These are phyloP conservation scores for Calonectria multiphialidica DNA, from an alignment of 2,329 filamentous ascomycete genomes.

Conservation along the genomic window DNA sequence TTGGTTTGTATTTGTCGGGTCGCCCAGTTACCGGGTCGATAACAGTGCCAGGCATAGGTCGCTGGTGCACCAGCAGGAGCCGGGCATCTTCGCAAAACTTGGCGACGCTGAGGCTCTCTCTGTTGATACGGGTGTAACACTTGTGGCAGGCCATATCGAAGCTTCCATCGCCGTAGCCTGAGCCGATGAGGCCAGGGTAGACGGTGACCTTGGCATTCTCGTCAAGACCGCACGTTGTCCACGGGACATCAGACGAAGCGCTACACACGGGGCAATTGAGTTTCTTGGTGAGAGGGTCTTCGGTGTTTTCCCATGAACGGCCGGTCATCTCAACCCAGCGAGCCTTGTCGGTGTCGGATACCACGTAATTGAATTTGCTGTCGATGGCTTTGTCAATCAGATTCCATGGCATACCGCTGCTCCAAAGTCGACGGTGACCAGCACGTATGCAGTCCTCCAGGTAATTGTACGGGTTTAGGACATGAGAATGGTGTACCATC, in stretches of 20 bases:
- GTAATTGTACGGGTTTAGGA: constrained; percentile 74
- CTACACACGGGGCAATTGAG: constrained; percentile 59
- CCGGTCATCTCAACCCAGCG: constrained; percentile 60
- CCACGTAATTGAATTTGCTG: constrained; percentile 64
- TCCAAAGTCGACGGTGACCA: constrained; percentile 57
- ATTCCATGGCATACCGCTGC: constrained; percentile 72
- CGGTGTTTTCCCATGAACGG: constrained; percentile 66
- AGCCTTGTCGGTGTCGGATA: constrained; percentile 53
- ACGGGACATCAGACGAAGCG: constrained; percentile 56
- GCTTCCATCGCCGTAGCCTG: constrained; percentile 71
- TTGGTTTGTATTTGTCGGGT: constrained; percentile 48
- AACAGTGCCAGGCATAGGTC: constrained; percentile 77
- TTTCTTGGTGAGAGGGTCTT: constrained; percentile 58
- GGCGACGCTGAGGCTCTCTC: constrained; percentile 66
- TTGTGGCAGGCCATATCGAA: constrained; percentile 62
- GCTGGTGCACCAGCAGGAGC: constrained; percentile 53
- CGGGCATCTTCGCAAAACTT: constrained; percentile 70
- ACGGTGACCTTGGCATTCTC: constrained; percentile 26
- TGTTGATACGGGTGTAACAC: constrained; percentile 65
- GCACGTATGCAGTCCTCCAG: constrained; percentile 38
- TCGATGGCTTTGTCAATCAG: constrained; percentile 67
- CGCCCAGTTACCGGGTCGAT: constrained; percentile 65
- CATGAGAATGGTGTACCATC: constrained; percentile 80
- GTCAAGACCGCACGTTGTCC: constrained; percentile 60
- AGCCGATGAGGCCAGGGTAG: constrained; percentile 55